Base-by-base conservation (phyloP, 441 rosid species). In the Adansonia grandidieri region DNA sequence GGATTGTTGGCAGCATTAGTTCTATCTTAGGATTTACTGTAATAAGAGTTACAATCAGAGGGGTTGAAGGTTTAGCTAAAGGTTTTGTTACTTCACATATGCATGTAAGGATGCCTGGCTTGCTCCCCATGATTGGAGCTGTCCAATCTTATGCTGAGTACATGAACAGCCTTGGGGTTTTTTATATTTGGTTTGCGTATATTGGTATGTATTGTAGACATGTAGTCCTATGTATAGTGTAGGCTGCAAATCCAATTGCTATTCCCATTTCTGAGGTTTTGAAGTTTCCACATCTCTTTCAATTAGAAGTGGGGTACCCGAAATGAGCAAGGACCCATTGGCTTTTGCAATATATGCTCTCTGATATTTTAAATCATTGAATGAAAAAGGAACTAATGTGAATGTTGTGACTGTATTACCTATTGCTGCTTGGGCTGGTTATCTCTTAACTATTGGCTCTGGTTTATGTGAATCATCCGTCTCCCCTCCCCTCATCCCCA, bases 171-270 rank as follows among this genome's bases (percentile, higher is more conserved):
- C 74, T 24, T 51, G 74, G 42, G 19, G 24, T 71, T 71, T 24
- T 0, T 20, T 51, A 71, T 50, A 51, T 71, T 71, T 71, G 22
- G 60, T 70, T 50, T 50, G 6, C 14, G 44, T 8, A 13, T 50
- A 22, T 32, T 1, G 15, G 8, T 37, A 42, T 70, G 13, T 50
- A 3, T 24, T 9, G 0, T 70, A 45, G 72, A 40, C 50, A 3
- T 50, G 11, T 71, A 69, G 57, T 20, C 8, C 15, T 69, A 22
- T 24, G 11, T 1, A 11, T 54, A 6, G 9, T 11, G 28, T 69
- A 48, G 40, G 73, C 73, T 69, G 40, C 10, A 20, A 69, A 69
- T 15, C 24, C 57, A 11, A 22, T 47, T 69, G 73, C 17, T 69
- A 22, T 69, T 47, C 57, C 54, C 4, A 10, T 47, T 47, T 69